A percentile compares a stretch with the other conserved stretches of the same genome.
Evolutionary conservation across 73 alveolate species (phyloP).

Genomic region (Paramecium caudatum): DNA sequence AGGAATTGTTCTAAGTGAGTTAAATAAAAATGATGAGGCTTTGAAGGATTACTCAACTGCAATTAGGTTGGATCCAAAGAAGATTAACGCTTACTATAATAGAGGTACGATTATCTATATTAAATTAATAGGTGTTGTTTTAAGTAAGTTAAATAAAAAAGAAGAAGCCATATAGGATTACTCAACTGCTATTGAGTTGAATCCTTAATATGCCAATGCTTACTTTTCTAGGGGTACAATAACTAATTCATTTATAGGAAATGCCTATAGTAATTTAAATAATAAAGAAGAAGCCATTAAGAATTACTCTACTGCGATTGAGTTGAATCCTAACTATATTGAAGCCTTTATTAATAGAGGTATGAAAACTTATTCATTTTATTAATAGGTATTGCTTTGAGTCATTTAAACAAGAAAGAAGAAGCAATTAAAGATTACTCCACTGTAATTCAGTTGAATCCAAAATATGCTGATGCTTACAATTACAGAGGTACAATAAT

Average conservation of each 20-base stretch:
- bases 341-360: slow-evolving; percentile 25
- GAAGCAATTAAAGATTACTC: not conserved
- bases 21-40: slow-evolving; percentile 11
- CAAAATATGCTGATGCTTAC: not conserved
- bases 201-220: not conserved
- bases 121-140: not conserved
- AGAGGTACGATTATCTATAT: not conserved
- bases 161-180: slow-evolving; percentile 12
- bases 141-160: not conserved
- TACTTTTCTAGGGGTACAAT: not conserved
- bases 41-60: not conserved
- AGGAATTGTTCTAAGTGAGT: not conserved
- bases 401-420: not conserved
- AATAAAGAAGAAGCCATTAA: not conserved
- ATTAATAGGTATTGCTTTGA: not conserved
- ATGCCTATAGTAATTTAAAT: not conserved
- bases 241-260: not conserved
- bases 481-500: not conserved
- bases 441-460: not conserved
- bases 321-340: not conserved
- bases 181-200: not conserved
- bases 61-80: not conserved
- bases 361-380: not conserved
- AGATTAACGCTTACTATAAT: not conserved
- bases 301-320: not conserved